phyloP scores from a whole-genome alignment of 1,139 yeast genomes.

The Suhomyces bribrorum region DNA sequence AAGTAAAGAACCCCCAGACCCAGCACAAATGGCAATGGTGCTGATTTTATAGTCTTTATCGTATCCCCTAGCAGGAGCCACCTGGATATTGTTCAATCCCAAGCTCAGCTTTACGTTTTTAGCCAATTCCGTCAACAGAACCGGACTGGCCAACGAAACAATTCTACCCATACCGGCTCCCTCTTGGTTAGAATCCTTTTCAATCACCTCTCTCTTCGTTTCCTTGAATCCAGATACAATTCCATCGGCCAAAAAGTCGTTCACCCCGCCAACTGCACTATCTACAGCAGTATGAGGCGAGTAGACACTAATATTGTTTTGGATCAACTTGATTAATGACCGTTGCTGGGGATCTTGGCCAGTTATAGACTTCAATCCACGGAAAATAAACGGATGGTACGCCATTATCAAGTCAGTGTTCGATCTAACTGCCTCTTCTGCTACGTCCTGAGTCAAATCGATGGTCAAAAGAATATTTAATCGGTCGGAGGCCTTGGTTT shows the following conservation, averaged over 20 bases:
- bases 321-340: conserved; percentile 70
- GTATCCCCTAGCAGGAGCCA: conserved; percentile 49
- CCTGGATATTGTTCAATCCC: conserved; percentile 59
- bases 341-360: conserved; percentile 75
- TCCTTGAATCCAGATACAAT: conserved; percentile 36
- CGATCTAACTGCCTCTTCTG: conserved; percentile 72
- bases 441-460: conserved; percentile 82
- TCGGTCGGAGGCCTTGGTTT: conserved; percentile 19
- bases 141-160: conserved; percentile 49
- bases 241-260: conserved; percentile 82
- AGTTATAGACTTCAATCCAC: conserved; percentile 79
- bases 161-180: conserved; percentile 85
- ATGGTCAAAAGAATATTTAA: conserved; percentile 68
- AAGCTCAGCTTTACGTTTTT: conserved; percentile 55
- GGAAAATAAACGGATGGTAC: conserved; percentile 93
- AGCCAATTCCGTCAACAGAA: conserved; percentile 49
- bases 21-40: conserved; percentile 89
- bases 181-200: conserved; percentile 28
- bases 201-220: conserved; percentile 29
- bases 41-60: conserved; percentile 34
- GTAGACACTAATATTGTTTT: conserved; percentile 80
- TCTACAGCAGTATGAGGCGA: conserved; percentile 97
- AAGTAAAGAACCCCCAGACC: conserved; percentile 81
- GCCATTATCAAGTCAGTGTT: conserved; percentile 66
- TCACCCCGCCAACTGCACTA: conserved; percentile 89